Conservation (phyloP, 352 stramenopile species). For the Globisporangium splendens region DNA sequence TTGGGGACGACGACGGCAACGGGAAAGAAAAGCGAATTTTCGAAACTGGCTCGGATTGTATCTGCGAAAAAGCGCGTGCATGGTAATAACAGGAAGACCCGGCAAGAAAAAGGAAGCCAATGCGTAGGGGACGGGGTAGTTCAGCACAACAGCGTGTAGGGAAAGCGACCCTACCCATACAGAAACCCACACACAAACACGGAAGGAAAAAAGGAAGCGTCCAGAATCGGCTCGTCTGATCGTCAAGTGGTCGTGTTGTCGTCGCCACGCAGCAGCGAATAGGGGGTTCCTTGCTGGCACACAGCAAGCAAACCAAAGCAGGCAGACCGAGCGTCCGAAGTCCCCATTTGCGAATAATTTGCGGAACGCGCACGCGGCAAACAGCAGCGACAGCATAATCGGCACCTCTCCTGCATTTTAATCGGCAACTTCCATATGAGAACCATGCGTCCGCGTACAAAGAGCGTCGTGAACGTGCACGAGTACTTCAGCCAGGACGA, state of each 20-base stretch:
- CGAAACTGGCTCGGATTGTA: background rate
- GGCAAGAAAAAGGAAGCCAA: background rate
- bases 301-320: too few relatives aligned
- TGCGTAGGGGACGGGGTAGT: background rate
- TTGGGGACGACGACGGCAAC: too few relatives aligned
- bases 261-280: slow-evolving; percentile 1
- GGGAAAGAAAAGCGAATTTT: too few relatives aligned
- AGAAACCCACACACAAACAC: background rate
- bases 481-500: slow-evolving; percentile 73
- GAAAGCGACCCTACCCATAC: too few relatives aligned
- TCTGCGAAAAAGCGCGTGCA: background rate
- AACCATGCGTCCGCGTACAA: slow-evolving; percentile 66
- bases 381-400: background rate
- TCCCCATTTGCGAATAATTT: background rate
- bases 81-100: too few relatives aligned
- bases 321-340: background rate
- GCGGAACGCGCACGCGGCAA: background rate
- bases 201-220: slow-evolving; percentile 3
- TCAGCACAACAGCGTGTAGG: background rate
- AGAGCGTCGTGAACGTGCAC: slow-evolving; percentile 62
- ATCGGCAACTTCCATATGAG: background rate
- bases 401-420: slow-evolving; percentile 1
- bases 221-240: slow-evolving; percentile 2
- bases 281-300: too few relatives aligned
- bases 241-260: slow-evolving; percentile 5